Percentiles rank a stretch among this genome's conserved stretches.
phyloP scores from a whole-genome alignment of 805 yeast genomes.

The Candida broadrunensis region DNA sequence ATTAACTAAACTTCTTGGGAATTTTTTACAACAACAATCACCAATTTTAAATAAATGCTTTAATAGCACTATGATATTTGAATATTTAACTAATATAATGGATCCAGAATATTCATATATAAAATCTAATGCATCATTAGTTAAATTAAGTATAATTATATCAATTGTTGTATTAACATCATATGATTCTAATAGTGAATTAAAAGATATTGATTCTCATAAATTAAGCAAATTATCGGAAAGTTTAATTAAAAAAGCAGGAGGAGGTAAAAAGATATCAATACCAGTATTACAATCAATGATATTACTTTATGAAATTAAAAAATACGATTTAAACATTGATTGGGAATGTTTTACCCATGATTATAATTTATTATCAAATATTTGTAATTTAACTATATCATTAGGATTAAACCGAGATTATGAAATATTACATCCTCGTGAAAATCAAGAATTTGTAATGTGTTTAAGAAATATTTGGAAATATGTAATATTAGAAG shows the following conservation, averaged over 20 bases:
- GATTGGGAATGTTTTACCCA: not conserved
- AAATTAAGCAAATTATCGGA: not conserved
- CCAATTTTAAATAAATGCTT: not conserved
- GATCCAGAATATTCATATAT: not conserved
- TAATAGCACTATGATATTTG: not conserved
- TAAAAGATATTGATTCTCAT: not conserved
- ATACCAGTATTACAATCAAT: not conserved
- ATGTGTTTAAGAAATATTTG: not conserved
- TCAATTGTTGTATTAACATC: not conserved
- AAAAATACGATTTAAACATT: not conserved
- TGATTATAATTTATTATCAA: not conserved
- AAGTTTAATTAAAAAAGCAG: not conserved
- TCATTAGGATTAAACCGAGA: not conserved
- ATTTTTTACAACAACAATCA: not conserved
- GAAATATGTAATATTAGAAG: not conserved
- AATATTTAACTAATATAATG: not conserved
- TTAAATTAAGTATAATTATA: not conserved
- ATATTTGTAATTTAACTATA: not conserved
- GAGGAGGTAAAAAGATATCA: not conserved
- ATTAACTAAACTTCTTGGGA: not conserved
- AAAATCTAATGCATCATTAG: not conserved
- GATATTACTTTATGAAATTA: not conserved
- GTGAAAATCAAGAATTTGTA: not conserved
- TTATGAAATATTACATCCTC: not conserved
- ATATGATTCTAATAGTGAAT: not conserved